phyloP scores from a whole-genome alignment of 768 basidiomycete species.

The Suillus decipiens region DNA sequence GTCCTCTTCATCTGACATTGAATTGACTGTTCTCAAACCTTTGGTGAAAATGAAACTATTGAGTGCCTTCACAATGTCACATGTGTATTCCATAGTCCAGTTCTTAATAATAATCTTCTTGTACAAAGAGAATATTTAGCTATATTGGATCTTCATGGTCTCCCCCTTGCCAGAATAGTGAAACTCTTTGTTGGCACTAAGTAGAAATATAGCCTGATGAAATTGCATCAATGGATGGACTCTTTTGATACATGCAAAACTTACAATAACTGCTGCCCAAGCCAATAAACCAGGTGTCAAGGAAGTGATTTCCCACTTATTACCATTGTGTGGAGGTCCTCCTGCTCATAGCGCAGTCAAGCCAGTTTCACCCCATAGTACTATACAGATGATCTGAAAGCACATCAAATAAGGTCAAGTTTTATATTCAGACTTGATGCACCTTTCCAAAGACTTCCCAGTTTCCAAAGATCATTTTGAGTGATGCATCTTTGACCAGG shows the following conservation, averaged over 20 bases:
- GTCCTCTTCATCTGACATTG: background rate
- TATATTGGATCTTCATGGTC: background rate
- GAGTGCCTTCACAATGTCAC: background rate
- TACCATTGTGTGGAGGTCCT: background rate
- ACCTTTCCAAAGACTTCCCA: conserved; percentile 3
- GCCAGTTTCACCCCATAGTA: background rate
- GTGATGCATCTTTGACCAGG: background rate
- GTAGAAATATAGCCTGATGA: background rate
- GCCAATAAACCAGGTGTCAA: conserved; percentile 6
- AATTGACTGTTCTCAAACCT: background rate
- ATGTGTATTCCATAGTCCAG: background rate
- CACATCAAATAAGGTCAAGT: background rate
- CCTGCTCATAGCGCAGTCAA: background rate
- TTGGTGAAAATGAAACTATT: background rate
- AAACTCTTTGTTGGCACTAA: background rate
- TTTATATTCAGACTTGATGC: too few species aligned
- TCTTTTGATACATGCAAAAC: background rate
- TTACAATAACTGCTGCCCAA: background rate
- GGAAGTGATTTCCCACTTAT: background rate
- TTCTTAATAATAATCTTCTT: conserved; percentile 10
- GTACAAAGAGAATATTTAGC: background rate
- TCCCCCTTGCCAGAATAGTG: conserved; percentile 2
- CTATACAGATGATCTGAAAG: background rate
- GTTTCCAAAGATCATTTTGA: conserved; percentile 2
- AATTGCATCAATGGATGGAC: background rate